Evolutionary conservation across 2,329 filamentous ascomycete genomes (phyloP), one percentile per base, ranked within the genome.

Genomic region (Fusarium sp.): DNA sequence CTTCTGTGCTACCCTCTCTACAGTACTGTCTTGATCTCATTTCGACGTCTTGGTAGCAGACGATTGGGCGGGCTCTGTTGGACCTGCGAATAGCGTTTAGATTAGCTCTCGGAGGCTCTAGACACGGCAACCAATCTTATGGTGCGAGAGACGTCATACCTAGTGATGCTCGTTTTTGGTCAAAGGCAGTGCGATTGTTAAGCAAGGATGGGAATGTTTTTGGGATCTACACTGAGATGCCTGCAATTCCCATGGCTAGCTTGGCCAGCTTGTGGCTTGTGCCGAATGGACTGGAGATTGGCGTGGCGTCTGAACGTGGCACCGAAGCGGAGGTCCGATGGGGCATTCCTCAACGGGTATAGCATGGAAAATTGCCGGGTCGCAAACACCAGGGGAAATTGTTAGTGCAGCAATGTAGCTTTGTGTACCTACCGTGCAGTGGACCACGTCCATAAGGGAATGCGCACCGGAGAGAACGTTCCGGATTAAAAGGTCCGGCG

Each of bases 331-430:
- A 53, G 12, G 20, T 18, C 25, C 22, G 59, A 45, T 27, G 15
- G 15, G 13, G 24, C 27, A 9, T 9, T 1, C 13, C 8, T 9
- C 10, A 63, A 38, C 11, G 2, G 22, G 57, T n/a, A 53, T 67
- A 70, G 62, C 30, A 34, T 30, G 9, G 3, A n/a, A 41, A n/a
- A 27, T 49, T 46, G 43, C 47, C 11, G 7, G 49, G 24, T 47
- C 12, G 15, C 40, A 44, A 46, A 29, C 53, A 41, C 27, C 57
- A 54, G 52, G 55, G 58, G 56, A 47, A 41, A 58, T 60, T 73
- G 71, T 74, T 70, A 70, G 66, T 55, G 58, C 60, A 63, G 24
- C 13, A n/a, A 68, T 63, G 62, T 70, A 63, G 47, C 49, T 62
- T 46, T 59, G 41, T 27, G 71, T 72, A 70, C 71, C 58, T 22